Evolutionary conservation across 257 asterid genomes (phyloP).

Genomic region (Solanum lycopersicoides): DNA sequence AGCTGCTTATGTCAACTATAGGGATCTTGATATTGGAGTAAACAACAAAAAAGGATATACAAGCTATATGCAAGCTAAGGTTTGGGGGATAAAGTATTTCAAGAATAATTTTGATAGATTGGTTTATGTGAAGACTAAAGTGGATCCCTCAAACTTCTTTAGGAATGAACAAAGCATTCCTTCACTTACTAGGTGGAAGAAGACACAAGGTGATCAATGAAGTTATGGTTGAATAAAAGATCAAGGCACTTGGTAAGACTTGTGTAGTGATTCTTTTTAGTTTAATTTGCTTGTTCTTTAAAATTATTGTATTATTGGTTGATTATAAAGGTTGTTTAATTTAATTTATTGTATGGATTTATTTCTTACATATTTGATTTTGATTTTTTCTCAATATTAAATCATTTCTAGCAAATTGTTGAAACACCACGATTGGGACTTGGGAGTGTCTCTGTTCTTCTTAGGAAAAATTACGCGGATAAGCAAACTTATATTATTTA

Average conservation of each 20-base stretch:
- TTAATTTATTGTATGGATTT: too few relatives aligned
- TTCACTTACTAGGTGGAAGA: neutral
- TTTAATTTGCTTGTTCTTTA: neutral
- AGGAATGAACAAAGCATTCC: slow-evolving; percentile 6
- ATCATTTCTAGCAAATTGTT: too few relatives aligned
- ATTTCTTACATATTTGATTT: too few relatives aligned
- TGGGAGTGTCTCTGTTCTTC: too few relatives aligned
- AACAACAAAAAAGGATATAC: neutral
- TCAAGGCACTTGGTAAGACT: neutral
- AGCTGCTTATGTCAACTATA: neutral
- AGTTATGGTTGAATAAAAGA: too few relatives aligned
- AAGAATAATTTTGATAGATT: neutral
- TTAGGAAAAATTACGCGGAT: too few relatives aligned
- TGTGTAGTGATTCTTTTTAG: neutral
- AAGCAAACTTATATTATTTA: too few relatives aligned
- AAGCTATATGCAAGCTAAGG: neutral
- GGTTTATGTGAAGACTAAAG: neutral
- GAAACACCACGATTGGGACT: too few relatives aligned
- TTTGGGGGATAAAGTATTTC: neutral
- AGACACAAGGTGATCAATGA: neutral
- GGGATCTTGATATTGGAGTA: slow-evolving; percentile 1
- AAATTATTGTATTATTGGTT: neutral
- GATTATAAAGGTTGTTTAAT: neutral
- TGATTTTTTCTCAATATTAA: too few relatives aligned
- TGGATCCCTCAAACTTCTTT: slow-evolving; percentile 1